phyloP scores from a whole-genome alignment of 768 basidiomycete genomes.

The Lactarius sanguifluus region DNA sequence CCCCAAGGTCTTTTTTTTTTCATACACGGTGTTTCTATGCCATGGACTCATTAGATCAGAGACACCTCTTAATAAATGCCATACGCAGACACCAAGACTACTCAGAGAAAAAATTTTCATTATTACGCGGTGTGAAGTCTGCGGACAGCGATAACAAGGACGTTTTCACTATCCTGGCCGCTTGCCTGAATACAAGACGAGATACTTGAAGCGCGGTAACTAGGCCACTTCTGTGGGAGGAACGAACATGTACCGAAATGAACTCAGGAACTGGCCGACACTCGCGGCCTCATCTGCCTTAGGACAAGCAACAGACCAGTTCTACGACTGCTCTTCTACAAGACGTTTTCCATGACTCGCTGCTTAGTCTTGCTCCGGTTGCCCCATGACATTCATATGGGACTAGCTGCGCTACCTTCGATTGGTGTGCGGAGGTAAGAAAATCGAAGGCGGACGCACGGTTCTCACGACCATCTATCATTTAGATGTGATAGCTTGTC shows the following conservation, averaged over 20 bases:
- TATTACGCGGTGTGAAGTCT: background rate
- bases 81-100: background rate
- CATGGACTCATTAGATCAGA: conserved; percentile 1
- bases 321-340: background rate
- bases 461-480: conserved; percentile 24
- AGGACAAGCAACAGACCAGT: background rate
- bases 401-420: background rate
- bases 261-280: background rate
- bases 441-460: background rate
- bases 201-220: background rate
- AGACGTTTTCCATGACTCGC: background rate
- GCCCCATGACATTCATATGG: background rate
- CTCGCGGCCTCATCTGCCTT: background rate
- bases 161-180: background rate
- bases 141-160: background rate
- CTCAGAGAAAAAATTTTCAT: background rate
- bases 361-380: background rate
- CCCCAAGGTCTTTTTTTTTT: background rate
- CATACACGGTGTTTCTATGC: conserved; percentile 1
- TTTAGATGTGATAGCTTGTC: background rate
- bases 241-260: background rate
- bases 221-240: background rate
- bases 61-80: background rate
- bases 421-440: conserved; percentile 6
- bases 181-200: background rate